Evolutionary conservation across 164 flowering plant genomes (phyloP).

Genomic region (Santalum album): DNA sequence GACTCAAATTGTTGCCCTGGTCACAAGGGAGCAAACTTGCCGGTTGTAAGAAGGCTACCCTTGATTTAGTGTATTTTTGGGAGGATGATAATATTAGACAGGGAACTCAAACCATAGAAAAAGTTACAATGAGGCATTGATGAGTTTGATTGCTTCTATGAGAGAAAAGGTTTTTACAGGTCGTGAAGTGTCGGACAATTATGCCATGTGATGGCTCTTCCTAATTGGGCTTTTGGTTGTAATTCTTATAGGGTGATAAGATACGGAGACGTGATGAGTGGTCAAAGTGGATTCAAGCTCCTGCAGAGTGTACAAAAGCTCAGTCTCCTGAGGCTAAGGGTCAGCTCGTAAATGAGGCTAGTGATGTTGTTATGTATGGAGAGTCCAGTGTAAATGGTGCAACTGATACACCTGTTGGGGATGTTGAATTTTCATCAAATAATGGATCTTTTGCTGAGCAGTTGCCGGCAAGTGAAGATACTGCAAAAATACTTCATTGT

Average conservation of each 20-base stretch:
- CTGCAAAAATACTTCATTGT: conserved; percentile 3
- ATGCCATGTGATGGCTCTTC: not conserved
- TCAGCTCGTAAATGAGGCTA: conserved; percentile 14
- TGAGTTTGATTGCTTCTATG: no score
- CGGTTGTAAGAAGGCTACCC: no score
- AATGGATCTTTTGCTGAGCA: conserved; percentile 10
- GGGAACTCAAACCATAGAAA: no score
- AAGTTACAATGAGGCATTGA: no score
- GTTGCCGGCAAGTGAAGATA: conserved; percentile 6
- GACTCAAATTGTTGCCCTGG: no score
- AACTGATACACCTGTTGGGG: conserved; percentile 6
- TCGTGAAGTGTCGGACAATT: no score
- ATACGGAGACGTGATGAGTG: conserved; percentile 67
- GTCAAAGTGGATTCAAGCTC: conserved; percentile 57
- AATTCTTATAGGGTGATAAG: conserved; percentile 51
- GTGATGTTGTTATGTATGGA: conserved; percentile 2
- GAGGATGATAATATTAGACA: no score
- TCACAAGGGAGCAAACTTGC: no score
- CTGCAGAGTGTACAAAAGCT: conserved; percentile 12
- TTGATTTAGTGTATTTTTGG: no score
- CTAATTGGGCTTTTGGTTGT: not conserved
- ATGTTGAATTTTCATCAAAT: conserved; percentile 8
- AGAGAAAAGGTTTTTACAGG: no score
- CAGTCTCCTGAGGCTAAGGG: conserved; percentile 15
- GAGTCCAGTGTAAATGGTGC: conserved; percentile 10